Evolutionary conservation across 331 rosid species (phyloP).

Genomic region (Prunus yedoensis): DNA sequence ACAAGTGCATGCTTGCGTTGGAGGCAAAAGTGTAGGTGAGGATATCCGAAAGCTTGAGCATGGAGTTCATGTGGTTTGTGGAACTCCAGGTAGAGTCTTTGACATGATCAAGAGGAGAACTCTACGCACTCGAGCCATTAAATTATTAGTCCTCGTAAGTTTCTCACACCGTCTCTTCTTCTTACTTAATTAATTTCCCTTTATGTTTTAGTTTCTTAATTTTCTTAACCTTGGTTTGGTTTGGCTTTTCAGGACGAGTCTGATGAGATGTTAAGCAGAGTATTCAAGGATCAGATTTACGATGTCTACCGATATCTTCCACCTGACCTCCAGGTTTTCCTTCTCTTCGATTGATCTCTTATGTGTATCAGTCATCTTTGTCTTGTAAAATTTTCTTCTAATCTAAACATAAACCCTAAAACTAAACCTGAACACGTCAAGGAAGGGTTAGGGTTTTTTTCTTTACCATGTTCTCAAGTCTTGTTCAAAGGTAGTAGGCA

Average conservation of each 20-base stretch:
- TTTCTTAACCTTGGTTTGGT: background rate
- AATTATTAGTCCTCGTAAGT: slow-evolving; percentile 80
- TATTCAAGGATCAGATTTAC: slow-evolving; percentile 96
- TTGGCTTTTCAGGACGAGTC: slow-evolving; percentile 72
- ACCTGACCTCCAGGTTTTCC: slow-evolving; percentile 89
- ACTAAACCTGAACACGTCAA: no score
- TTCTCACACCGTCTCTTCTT: background rate
- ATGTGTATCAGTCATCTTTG: no score
- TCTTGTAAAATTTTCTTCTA: no score
- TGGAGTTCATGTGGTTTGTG: slow-evolving; percentile 98
- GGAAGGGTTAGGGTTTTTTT: no score
- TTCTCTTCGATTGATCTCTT: background rate
- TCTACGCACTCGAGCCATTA: slow-evolving; percentile 84
- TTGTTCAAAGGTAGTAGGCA: background rate
- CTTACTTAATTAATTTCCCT: background rate
- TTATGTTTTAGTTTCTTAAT: no score
- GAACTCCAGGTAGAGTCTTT: slow-evolving; percentile 98
- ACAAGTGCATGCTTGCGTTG: slow-evolving; percentile 87
- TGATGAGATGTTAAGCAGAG: slow-evolving; percentile 99
- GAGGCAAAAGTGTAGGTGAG: slow-evolving; percentile 95
- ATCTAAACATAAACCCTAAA: no score
- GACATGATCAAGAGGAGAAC: slow-evolving; percentile 99
- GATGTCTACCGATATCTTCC: slow-evolving; percentile 98
- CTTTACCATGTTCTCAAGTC: background rate
- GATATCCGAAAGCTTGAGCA: slow-evolving; percentile 94